Conservation (phyloP, 2,329 filamentous ascomycete genomes). For the Lasiodiplodia sp. region DNA sequence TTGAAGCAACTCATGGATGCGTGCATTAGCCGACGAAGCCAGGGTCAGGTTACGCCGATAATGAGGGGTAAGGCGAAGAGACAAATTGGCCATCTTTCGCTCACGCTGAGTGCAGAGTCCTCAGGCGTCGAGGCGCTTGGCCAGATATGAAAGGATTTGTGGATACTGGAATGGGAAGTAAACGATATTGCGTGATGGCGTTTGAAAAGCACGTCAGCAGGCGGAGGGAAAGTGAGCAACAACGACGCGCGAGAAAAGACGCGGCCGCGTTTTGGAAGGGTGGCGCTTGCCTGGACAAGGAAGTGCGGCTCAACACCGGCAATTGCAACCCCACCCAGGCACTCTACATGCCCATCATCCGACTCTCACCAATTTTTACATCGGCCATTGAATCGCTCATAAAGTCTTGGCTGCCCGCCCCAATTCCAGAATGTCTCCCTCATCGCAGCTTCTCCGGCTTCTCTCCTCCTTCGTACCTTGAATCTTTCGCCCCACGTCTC, state of each 20-base stretch:
- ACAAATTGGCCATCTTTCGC: background rate
- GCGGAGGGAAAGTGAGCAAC: background rate
- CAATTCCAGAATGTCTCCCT: background rate
- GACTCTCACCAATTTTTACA: background rate
- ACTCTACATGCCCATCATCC: background rate
- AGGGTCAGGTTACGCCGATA: background rate
- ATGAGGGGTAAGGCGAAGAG: background rate
- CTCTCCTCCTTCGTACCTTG: background rate
- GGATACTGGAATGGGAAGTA: constrained; percentile 1
- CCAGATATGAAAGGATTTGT: background rate
- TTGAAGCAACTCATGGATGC: background rate
- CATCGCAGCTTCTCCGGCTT: background rate
- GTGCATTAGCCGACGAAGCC: background rate
- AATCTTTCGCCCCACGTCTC: background rate
- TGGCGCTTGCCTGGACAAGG: background rate
- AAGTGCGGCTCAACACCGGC: background rate
- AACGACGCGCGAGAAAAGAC: constrained; percentile 1
- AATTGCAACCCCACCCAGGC: background rate
- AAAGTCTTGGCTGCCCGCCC: background rate
- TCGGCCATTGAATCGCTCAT: background rate
- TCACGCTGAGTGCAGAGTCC: background rate
- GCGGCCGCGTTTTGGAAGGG: background rate
- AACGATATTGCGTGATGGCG: constrained; percentile 19
- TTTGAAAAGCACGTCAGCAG: constrained; percentile 16
- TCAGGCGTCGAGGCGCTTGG: background rate